Conservation (phyloP, 2,329 filamentous ascomycete species). For the Epichloe festucae region DNA sequence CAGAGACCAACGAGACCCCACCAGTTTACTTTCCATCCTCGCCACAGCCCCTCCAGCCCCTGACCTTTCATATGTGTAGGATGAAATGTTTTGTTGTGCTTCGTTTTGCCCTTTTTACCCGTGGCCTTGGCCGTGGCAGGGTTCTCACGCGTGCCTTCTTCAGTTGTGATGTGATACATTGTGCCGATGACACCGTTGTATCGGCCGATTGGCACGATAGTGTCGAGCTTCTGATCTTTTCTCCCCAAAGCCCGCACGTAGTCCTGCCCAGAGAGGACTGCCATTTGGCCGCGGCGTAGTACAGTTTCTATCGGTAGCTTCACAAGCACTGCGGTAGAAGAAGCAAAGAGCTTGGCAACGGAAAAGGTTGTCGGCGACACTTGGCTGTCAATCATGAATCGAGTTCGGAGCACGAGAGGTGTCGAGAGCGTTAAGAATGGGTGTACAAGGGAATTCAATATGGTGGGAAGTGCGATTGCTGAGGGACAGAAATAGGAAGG, state of each 20-base stretch:
- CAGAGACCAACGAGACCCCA: conserved; percentile 66
- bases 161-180: conserved; percentile 72
- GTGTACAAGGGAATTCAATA: conserved; percentile 75
- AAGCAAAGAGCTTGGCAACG: conserved; percentile 68
- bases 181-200: conserved; percentile 86
- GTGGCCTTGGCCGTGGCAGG: conserved; percentile 21
- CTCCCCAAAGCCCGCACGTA: conserved; percentile 37
- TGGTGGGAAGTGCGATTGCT: conserved; percentile 64
- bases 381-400: conserved; percentile 70
- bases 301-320: conserved; percentile 89
- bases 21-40: conserved; percentile 67
- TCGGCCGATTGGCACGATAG: conserved; percentile 65
- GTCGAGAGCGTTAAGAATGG: conserved; percentile 71
- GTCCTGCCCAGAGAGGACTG: conserved; percentile 46
- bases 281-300: conserved; percentile 74
- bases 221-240: conserved; percentile 40
- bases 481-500: conserved; percentile 64
- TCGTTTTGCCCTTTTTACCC: conserved; percentile 20
- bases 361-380: conserved; percentile 72
- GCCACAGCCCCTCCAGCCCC: conserved; percentile 54
- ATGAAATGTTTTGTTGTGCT: conserved; percentile 18
- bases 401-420: conserved; percentile 74
- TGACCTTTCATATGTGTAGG: conserved; percentile 44
- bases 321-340: conserved; percentile 66
- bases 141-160: conserved; percentile 56